Conservation (phyloP, 257 asterid genomes). For the Solanum bulbocastanum region DNA sequence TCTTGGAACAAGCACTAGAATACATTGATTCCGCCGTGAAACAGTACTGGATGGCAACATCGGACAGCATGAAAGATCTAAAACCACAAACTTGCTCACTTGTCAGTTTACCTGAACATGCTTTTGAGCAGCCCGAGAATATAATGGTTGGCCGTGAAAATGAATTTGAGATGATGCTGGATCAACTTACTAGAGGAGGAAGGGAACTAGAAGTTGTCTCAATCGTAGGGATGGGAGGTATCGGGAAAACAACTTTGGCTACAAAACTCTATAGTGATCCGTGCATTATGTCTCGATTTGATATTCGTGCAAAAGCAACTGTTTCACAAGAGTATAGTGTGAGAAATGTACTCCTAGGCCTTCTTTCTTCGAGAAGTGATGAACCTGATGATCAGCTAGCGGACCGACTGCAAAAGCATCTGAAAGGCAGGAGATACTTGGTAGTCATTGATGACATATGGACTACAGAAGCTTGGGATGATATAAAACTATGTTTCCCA, state of each 20-base stretch:
- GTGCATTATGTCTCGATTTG: background rate
- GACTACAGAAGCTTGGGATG: background rate
- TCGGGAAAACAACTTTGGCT: conserved; percentile 8
- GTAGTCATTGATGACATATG: conserved; percentile 9
- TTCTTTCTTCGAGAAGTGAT: background rate
- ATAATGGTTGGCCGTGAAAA: background rate
- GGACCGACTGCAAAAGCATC: background rate
- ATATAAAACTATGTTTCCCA: background rate
- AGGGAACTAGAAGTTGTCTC: background rate
- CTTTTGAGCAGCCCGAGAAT: background rate
- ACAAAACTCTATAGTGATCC: background rate
- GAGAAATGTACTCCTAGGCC: background rate
- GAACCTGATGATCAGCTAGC: background rate
- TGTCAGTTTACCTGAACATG: background rate
- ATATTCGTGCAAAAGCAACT: conserved; percentile 1
- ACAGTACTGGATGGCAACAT: background rate
- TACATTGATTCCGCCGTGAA: background rate
- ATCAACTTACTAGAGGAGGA: background rate
- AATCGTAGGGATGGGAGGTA: conserved; percentile 6
- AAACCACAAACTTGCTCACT: background rate
- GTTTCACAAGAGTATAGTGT: background rate
- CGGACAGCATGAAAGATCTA: background rate
- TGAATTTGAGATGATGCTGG: background rate
- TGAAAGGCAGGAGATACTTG: background rate
- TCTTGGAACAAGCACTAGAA: background rate